Evolutionary conservation across 495 filamentous ascomycete genomes (phyloP), one percentile per base, ranked within the genome.

Genomic region (Cercophora newfieldiana): DNA sequence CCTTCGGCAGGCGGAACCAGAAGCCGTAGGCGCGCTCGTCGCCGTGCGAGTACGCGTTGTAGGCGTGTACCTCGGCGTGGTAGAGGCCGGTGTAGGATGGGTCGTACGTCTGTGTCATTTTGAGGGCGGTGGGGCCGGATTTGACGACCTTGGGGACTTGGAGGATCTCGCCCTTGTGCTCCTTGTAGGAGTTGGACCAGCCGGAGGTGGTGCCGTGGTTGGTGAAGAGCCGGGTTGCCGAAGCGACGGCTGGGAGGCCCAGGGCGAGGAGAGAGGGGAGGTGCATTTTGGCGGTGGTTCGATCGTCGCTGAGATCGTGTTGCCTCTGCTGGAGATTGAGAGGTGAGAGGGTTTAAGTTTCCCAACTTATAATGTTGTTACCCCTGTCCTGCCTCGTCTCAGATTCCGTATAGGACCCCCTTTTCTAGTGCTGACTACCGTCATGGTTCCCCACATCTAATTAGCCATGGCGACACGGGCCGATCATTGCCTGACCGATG

Each of bases 1-100:
- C 33, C 3, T 81, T 66, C 58, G 79, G 74, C 5, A 87, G 78
- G 7, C 81, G 78, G 75, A 87, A 87, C 3, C 75, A 74, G 68
- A 87, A 87, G 10, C 85, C 84, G 72, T 87, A 87, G 74, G 82
- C 84, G 1, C 80, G 82, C 8, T 74, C 77, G 59, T 86, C 79
- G 44, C 82, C 83, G 49, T 76, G 79, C 54, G 77, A 71, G 68
- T 85, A 86, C 7, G 75, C 83, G 65, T 80, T 71, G 66, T 78
- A 69, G 44, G 81, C 76, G 51, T 76, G 75, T 5, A 79, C 79
- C 66, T 87, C 85, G n/a, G 85, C 83, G 71, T 87, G 85, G 71
- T 84, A 87, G 5, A 84, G 84, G 12, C 80, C 83, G 6, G 47
- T 71, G 66, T 81, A 86, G 63, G 59, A 69, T 2, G 80, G 50